Percentiles rank a stretch among this genome's conserved stretches.
Conservation (phyloP, 1,284 basidiomycete genomes). For the Rhodofomes roseus region DNA sequence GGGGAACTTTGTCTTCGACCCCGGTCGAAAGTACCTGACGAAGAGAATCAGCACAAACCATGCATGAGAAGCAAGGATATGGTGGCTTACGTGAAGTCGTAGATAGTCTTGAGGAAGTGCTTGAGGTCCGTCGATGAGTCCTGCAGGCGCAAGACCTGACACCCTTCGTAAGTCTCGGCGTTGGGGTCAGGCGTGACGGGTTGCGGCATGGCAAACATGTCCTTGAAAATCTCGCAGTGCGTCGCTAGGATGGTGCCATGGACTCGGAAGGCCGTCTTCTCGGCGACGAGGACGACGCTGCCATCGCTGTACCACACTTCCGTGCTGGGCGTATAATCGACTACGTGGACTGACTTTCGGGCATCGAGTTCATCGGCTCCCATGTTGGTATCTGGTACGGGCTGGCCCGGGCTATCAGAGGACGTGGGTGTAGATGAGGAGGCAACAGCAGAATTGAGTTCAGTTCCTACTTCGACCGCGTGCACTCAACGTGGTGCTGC, state of each 20-base stretch:
- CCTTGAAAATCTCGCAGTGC: slow-evolving; percentile 17
- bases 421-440: too few species aligned
- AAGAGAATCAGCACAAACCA: not conserved
- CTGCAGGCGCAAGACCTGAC: slow-evolving; percentile 16
- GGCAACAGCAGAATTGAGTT: too few species aligned
- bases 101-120: slow-evolving; percentile 20
- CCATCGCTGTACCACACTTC: slow-evolving; percentile 23
- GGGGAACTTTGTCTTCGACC: slow-evolving; percentile 22
- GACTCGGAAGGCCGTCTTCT: slow-evolving; percentile 19
- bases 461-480: too few species aligned
- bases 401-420: too few species aligned
- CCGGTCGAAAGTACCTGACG: slow-evolving; percentile 12
- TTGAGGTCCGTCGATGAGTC: slow-evolving; percentile 17
- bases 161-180: slow-evolving; percentile 16
- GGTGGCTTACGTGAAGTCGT: slow-evolving; percentile 19
- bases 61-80: too few species aligned
- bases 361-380: too few species aligned
- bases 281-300: slow-evolving; percentile 16
- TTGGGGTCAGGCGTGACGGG: slow-evolving; percentile 7
- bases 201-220: slow-evolving; percentile 23
- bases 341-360: too few species aligned
- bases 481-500: too few species aligned
- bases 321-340: slow-evolving; percentile 3
- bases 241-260: slow-evolving; percentile 16
- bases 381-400: too few species aligned